A percentile compares a stretch with the other conserved stretches of the same genome.
Conservation (phyloP, 2,329 filamentous ascomycete genomes). For the Knoxdaviesia capensis region DNA sequence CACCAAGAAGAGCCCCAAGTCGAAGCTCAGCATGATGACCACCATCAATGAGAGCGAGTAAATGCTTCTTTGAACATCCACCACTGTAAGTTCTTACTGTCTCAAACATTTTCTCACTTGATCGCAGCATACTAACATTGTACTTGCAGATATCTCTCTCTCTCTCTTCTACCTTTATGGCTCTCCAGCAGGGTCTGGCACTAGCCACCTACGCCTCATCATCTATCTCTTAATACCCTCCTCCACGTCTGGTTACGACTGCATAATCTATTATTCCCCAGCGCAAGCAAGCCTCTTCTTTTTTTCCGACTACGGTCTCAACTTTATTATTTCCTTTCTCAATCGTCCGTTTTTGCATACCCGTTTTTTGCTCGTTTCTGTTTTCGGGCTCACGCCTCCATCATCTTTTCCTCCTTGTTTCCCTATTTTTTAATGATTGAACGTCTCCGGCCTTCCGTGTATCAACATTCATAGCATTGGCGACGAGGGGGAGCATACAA, state of each 20-base stretch:
- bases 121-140: not conserved
- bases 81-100: too few species aligned
- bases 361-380: not conserved
- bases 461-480: too few species aligned
- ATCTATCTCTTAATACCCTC: not conserved
- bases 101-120: not conserved
- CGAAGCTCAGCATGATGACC: conserved; percentile 27
- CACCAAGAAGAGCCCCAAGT: conserved; percentile 29
- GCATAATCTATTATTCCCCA: not conserved
- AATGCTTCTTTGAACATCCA: not conserved
- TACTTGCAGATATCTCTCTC: not conserved
- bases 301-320: not conserved
- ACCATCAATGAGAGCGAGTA: conserved; percentile 27
- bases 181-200: not conserved
- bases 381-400: conserved; percentile 1
- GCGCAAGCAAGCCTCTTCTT: not conserved
- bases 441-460: not conserved
- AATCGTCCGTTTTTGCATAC: too few species aligned
- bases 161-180: not conserved
- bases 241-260: not conserved
- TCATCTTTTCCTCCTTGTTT: not conserved
- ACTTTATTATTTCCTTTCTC: too few species aligned
- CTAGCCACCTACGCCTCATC: not conserved
- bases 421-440: not conserved
- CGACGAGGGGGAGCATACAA: too few species aligned